These are phyloP conservation scores for Arabidopsis hybrid DNA, from an alignment of 441 rosid species.

Conservation along the genomic window DNA sequence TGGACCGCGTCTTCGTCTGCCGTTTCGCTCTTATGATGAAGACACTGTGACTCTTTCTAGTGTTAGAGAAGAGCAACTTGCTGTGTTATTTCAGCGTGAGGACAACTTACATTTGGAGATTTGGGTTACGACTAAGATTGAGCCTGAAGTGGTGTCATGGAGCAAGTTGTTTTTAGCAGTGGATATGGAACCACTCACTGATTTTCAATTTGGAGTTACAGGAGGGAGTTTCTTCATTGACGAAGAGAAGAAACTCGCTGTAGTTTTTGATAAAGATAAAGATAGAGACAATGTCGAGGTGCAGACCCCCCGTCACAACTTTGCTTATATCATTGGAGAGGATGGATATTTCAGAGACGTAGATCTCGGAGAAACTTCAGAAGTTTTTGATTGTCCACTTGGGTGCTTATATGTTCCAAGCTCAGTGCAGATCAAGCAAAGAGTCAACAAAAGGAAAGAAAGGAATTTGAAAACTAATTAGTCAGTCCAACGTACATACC, in stretches of 20 bases:
- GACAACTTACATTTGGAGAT: background rate
- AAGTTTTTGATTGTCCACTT: background rate
- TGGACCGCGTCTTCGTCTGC: background rate
- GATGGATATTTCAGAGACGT: background rate
- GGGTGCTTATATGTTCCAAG: slow-evolving; percentile 13
- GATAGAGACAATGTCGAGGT: background rate
- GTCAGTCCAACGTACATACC: background rate
- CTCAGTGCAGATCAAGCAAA: background rate
- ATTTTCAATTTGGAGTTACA: background rate
- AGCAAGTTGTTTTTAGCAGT: background rate
- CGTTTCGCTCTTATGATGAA: background rate
- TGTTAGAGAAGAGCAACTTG: slow-evolving; percentile 23
- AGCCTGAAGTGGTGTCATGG: background rate
- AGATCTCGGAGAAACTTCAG: background rate
- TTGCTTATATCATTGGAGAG: slow-evolving; percentile 9
- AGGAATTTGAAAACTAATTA: background rate
- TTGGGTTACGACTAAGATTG: slow-evolving; percentile 7
- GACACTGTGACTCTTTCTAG: slow-evolving; percentile 2
- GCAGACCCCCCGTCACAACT: background rate
- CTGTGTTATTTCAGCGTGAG: background rate
- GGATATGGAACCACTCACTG: background rate
- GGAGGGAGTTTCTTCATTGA: slow-evolving; percentile 8
- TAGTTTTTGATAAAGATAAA: slow-evolving; percentile 7
- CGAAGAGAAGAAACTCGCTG: slow-evolving; percentile 4
- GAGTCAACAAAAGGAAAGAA: background rate